Percentiles rank a stretch among this genome's conserved stretches.
Evolutionary conservation across 2,329 filamentous ascomycete species (phyloP).

Genomic region (Aureobasidium zeae): DNA sequence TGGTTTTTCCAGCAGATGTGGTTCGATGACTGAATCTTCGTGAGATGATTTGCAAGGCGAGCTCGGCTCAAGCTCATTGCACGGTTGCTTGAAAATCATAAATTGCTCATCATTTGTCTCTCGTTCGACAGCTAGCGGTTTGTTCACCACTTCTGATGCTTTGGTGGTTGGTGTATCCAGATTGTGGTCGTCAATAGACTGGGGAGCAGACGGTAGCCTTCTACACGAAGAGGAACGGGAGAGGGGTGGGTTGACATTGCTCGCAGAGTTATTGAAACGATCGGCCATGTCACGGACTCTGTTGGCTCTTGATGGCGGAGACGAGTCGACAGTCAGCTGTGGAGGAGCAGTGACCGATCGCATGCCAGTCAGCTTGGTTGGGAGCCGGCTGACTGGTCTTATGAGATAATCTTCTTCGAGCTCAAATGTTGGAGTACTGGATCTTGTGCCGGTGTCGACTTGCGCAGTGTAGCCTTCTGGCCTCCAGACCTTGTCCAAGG

Average conservation of each 20-base stretch:
- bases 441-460: background rate
- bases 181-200: constrained; percentile 1
- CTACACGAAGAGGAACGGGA: background rate
- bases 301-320: constrained; percentile 31
- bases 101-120: no score
- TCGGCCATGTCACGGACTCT: constrained; percentile 13
- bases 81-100: no score
- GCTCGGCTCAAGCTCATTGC: no score
- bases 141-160: no score
- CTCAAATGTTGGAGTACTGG: background rate
- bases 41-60: no score
- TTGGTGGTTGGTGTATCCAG: no score
- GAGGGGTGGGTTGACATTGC: background rate
- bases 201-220: constrained; percentile 8
- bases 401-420: constrained; percentile 8
- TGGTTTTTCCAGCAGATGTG: background rate
- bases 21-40: background rate
- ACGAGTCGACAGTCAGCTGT: constrained; percentile 36
- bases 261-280: constrained; percentile 1
- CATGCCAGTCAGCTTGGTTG: constrained; percentile 13
- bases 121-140: no score
- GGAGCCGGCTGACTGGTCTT: constrained; percentile 1
- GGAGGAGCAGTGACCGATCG: constrained; percentile 32
- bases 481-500: constrained; percentile 39
- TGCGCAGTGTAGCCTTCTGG: constrained; percentile 30